These are phyloP conservation scores for Wickerhamomyces kurtzmanii DNA, from an alignment of 805 yeast species.

Conservation along the genomic window DNA sequence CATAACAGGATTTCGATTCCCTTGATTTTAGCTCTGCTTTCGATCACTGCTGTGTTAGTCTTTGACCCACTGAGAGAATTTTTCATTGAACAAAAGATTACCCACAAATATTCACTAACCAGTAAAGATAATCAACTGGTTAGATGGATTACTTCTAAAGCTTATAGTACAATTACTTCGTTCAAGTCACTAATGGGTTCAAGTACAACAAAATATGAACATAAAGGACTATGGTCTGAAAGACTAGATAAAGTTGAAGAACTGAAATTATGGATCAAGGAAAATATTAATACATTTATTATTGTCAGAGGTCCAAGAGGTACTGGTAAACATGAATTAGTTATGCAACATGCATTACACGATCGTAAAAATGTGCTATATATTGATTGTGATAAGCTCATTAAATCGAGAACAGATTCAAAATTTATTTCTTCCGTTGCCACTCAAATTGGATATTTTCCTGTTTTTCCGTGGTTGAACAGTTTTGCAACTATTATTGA, in stretches of 20 bases:
- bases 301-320: constrained; percentile 91
- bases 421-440: constrained; percentile 62
- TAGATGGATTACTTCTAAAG: constrained; percentile 23
- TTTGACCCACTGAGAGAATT: constrained; percentile 91
- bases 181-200: constrained; percentile 24
- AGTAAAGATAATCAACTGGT: constrained; percentile 27
- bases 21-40: constrained; percentile 61
- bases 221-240: constrained; percentile 54
- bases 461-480: constrained; percentile 89
- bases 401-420: constrained; percentile 67
- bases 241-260: constrained; percentile 59
- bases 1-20: constrained; percentile 86
- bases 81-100: constrained; percentile 65
- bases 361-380: constrained; percentile 53
- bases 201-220: constrained; percentile 13
- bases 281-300: constrained; percentile 84
- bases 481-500: constrained; percentile 72
- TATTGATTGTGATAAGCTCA: constrained; percentile 71
- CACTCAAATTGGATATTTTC: constrained; percentile 78
- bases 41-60: constrained; percentile 73
- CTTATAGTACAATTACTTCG: constrained; percentile 21
- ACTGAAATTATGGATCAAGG: constrained; percentile 70
- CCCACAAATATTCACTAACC: constrained; percentile 45
- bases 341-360: constrained; percentile 54
- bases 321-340: constrained; percentile 81